Evolutionary conservation across 192 early-diverging fungal species (phyloP), one percentile per base, ranked within the genome.

Genomic region (Coemansia sp.): DNA sequence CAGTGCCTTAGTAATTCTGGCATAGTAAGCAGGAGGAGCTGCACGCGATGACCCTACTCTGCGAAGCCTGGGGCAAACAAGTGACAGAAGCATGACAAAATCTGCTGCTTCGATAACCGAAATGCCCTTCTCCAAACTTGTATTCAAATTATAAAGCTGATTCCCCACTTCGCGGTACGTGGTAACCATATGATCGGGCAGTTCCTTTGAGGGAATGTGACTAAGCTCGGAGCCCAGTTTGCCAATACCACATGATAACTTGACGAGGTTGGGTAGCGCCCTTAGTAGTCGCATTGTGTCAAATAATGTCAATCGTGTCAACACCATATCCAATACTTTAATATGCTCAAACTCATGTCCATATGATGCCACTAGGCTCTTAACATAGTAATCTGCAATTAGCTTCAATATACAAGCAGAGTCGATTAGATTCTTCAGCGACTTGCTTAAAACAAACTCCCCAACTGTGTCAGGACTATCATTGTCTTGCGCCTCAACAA

Each of bases 41-140:
- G 5, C 29, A 15, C 3, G 31, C 3, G 31, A 16, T 10, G 13
- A 57, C 12, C 13, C 29, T 33, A 57, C 10, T 22, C 41, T 22
- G n/a, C 36, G 2, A 20, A 62, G 38, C 60, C 22, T 62, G 5
- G 60, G 60, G n/a, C 60, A 62, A 3, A 36, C 60, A 40, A 62
- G 33, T 6, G 60, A 20, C n/a, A 62, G 5, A 41, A 40, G 34
- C 60, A 62, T 62, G 18, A 40, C 60, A 40, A 6, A 41, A 3
- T 20, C 20, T 16, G 60, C 36, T 22, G 38, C 38, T 31, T 13
- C 0, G 3, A 33, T 34, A 15, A 15, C 3, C 1, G 10, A 34
- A 5, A 57, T 15, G 12, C 29, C 29, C 27, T 20, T 22, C 2
- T 18, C 31, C 5, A 18, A 62, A 13, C 18, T 2, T 33, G 29